These are phyloP conservation scores for Myxozyma geophila DNA, from an alignment of 805 yeast genomes.

Conservation along the genomic window DNA sequence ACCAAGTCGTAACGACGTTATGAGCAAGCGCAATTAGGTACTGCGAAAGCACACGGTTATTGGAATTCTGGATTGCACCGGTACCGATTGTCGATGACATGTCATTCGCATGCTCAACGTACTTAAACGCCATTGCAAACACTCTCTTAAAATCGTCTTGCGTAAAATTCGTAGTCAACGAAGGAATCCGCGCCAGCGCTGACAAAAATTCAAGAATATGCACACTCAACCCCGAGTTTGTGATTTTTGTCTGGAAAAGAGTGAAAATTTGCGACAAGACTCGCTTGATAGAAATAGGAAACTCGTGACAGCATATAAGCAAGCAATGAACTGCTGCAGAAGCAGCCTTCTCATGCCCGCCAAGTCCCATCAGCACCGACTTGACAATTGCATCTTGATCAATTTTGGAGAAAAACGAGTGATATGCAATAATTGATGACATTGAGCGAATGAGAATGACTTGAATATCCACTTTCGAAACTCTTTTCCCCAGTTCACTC, in stretches of 20 bases:
- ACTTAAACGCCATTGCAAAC: conserved; percentile 81
- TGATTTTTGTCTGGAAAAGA: conserved; percentile 73
- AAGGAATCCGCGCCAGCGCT: conserved; percentile 67
- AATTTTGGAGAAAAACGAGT: conserved; percentile 54
- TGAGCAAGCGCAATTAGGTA: conserved; percentile 69
- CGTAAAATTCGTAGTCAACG: conserved; percentile 70
- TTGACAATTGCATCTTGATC: conserved; percentile 69
- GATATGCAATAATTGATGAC: conserved; percentile 61
- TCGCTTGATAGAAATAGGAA: conserved; percentile 73
- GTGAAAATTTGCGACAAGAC: conserved; percentile 62
- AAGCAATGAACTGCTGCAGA: conserved; percentile 77
- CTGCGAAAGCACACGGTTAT: conserved; percentile 52
- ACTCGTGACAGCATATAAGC: conserved; percentile 78
- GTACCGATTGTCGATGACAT: conserved; percentile 18
- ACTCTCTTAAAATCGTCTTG: conserved; percentile 77
- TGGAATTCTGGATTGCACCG: conserved; percentile 41
- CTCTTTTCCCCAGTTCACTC: conserved; percentile 48
- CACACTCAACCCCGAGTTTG: conserved; percentile 68
- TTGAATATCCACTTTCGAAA: conserved; percentile 65
- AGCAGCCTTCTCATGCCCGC: conserved; percentile 79
- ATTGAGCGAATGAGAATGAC: conserved; percentile 66
- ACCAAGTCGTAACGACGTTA: conserved; percentile 72
- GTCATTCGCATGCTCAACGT: conserved; percentile 72
- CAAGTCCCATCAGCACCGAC: conserved; percentile 62
- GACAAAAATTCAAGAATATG: conserved; percentile 76